A percentile compares a stretch with the other conserved stretches of the same genome.
These are phyloP conservation scores for Ustilago tritici DNA, from an alignment of 1,284 basidiomycete genomes.

Conservation along the genomic window DNA sequence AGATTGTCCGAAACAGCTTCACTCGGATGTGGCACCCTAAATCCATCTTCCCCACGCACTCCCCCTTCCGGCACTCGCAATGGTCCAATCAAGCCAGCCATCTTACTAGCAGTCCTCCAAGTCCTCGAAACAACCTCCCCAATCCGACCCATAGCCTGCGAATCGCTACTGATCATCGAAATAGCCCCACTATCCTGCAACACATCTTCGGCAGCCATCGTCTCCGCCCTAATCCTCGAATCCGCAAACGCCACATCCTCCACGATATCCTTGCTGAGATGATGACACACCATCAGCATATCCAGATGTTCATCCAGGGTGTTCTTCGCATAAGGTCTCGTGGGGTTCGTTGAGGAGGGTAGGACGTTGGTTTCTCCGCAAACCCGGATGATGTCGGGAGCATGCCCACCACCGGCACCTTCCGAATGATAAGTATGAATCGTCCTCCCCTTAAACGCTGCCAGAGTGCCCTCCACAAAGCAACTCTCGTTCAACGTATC, in stretches of 20 bases:
- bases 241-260: constrained; percentile 98
- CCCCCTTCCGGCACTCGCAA: constrained; percentile 67
- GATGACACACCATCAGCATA: constrained; percentile 87
- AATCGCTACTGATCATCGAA: constrained; percentile 92
- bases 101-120: constrained; percentile 97
- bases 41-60: not conserved
- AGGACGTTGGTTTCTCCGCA: constrained; percentile 90
- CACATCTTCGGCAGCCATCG: constrained; percentile 96
- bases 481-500: constrained; percentile 79
- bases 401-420: constrained; percentile 81
- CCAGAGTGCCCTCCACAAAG: constrained; percentile 92
- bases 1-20: constrained; percentile 80
- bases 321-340: constrained; percentile 89
- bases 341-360: constrained; percentile 98
- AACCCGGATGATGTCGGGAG: constrained; percentile 97
- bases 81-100: constrained; percentile 84
- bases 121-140: constrained; percentile 93
- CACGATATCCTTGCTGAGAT: constrained; percentile 71
- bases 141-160: constrained; percentile 94
- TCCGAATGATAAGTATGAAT: constrained; percentile 80
- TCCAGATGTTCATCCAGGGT: constrained; percentile 98
- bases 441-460: constrained; percentile 87
- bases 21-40: constrained; percentile 71
- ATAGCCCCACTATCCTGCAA: constrained; percentile 95
- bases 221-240: constrained; percentile 95